These are phyloP conservation scores for Volvox reticuliferus DNA, from an alignment of 139 green algal species.

Conservation along the genomic window DNA sequence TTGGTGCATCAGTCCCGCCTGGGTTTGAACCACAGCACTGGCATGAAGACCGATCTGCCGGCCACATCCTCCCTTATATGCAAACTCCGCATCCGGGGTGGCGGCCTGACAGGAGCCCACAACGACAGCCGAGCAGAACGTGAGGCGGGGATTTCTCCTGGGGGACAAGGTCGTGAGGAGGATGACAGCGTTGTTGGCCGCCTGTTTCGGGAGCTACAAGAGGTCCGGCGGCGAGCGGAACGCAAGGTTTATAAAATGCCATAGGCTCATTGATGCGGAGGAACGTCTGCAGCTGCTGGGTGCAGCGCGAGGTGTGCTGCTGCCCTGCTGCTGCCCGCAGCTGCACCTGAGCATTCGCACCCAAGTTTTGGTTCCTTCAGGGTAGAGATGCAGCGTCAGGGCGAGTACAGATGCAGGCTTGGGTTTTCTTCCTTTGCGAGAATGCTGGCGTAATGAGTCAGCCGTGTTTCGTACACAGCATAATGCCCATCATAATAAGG, in stretches of 20 bases:
- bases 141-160: not conserved
- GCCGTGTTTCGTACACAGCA: too few species aligned
- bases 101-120: not conserved
- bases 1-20: not conserved
- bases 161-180: not conserved
- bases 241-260: not conserved
- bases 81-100: not conserved
- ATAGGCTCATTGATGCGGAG: too few species aligned
- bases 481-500: too few species aligned
- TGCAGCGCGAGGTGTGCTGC: too few species aligned
- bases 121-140: not conserved
- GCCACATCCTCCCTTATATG: not conserved
- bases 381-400: too few species aligned
- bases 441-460: too few species aligned
- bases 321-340: too few species aligned
- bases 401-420: too few species aligned
- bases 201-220: not conserved
- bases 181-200: not conserved
- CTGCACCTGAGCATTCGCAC: too few species aligned
- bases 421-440: too few species aligned
- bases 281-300: too few species aligned
- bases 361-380: too few species aligned
- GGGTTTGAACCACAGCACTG: not conserved
- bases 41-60: not conserved
- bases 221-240: not conserved